phyloP scores from a whole-genome alignment of 345 rosid species.

The Lumnitzera littorea region DNA sequence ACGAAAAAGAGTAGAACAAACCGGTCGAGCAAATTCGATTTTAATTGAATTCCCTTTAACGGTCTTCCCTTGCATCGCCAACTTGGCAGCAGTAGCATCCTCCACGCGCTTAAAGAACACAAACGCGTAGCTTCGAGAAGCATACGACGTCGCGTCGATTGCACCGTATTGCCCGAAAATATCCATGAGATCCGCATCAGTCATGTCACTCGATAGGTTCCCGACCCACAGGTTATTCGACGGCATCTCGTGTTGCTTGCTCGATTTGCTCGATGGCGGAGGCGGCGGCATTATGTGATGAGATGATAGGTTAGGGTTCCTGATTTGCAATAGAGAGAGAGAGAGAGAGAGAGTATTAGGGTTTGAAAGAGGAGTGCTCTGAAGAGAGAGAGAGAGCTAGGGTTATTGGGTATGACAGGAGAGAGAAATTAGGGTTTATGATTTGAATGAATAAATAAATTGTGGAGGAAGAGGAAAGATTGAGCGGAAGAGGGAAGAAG shows the following conservation, averaged over 20 bases:
- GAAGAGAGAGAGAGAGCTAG: too few species aligned
- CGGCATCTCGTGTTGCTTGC: slow-evolving; percentile 28
- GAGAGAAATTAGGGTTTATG: too few species aligned
- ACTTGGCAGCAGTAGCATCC: slow-evolving; percentile 77
- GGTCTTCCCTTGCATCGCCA: slow-evolving; percentile 55
- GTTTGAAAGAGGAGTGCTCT: too few species aligned
- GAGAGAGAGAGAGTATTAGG: neutral
- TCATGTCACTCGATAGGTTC: slow-evolving; percentile 45
- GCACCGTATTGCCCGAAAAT: slow-evolving; percentile 58
- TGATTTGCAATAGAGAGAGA: neutral
- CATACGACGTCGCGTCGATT: slow-evolving; percentile 60
- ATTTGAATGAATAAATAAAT: too few species aligned
- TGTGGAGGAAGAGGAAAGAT: too few species aligned
- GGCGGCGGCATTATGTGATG: slow-evolving; percentile 4
- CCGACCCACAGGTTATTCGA: slow-evolving; percentile 90
- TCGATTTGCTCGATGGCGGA: slow-evolving; percentile 37
- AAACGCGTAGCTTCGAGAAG: slow-evolving; percentile 69
- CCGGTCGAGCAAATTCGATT: slow-evolving; percentile 99
- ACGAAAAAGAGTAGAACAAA: slow-evolving; percentile 61
- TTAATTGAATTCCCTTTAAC: slow-evolving; percentile 57
- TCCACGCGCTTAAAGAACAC: slow-evolving; percentile 69
- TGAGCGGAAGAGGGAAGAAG: too few species aligned
- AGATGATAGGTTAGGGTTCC: neutral
- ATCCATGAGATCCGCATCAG: slow-evolving; percentile 58
- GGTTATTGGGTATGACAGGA: too few species aligned